Percentiles rank a stretch among this genome's conserved stretches.
Evolutionary conservation across 179 eudicot species (phyloP).

Genomic region (Spinacia oleracea): DNA sequence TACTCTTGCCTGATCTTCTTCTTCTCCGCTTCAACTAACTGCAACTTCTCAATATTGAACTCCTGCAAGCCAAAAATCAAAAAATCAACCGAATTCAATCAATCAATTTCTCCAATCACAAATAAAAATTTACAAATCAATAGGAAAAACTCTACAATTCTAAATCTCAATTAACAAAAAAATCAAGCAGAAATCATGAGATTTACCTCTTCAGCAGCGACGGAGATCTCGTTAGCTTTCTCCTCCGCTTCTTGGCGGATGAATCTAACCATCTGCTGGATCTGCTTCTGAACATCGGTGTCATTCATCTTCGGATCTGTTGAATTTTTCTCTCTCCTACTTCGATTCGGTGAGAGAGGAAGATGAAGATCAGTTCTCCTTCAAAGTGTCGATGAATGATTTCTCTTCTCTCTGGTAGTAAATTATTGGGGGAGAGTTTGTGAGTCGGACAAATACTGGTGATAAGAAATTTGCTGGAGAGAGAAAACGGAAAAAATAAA

Average conservation of each 20-base stretch:
- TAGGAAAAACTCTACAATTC: background rate
- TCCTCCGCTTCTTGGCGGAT: conserved; percentile 99
- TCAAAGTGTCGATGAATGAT: background rate
- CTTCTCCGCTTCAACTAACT: conserved; percentile 89
- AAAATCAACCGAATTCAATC: conserved; percentile 3
- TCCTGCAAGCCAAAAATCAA: conserved; percentile 42
- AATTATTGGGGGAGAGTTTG: conserved; percentile 7
- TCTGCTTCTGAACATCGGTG: conserved; percentile 94
- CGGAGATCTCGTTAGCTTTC: conserved; percentile 96
- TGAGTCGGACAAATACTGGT: conserved; percentile 15
- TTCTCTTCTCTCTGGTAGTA: background rate
- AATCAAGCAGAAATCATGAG: background rate
- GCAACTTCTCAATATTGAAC: conserved; percentile 92
- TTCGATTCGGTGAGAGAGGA: background rate
- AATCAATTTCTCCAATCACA: background rate
- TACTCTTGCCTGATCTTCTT: conserved; percentile 94
- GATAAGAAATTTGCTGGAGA: background rate
- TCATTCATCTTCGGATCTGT: conserved; percentile 72
- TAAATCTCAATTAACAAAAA: background rate
- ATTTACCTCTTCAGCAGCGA: conserved; percentile 93
- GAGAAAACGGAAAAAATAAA: no score
- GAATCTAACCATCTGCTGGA: conserved; percentile 98
- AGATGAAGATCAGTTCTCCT: conserved; percentile 5
- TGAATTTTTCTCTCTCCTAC: conserved; percentile 3
- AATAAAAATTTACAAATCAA: background rate